Base-by-base conservation (phyloP, 495 filamentous ascomycete genomes). In the Trichoderma asperelloides region DNA sequence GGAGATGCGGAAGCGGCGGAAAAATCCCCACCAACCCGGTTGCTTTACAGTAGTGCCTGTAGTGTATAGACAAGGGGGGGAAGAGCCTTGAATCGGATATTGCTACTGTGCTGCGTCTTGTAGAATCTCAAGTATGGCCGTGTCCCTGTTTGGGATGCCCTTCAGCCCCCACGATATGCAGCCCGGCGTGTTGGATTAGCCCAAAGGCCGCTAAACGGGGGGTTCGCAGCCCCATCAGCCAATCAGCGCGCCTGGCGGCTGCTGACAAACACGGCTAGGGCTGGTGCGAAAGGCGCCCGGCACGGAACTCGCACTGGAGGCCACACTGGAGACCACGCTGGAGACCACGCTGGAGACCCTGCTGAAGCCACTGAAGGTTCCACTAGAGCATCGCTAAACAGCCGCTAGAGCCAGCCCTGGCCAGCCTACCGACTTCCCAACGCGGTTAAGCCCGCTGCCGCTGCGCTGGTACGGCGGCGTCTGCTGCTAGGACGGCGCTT, bases 241-340 rank as follows among this genome's bases (percentile, higher is more conserved):
- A 51, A 11, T 23, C 18, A 21, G 18, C 18, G 18, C 11, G 5
- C 8, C n/a, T 0, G 33, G 33, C 33, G 33, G 33, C 33, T 23
- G 47, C 16, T 51, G 47, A 51, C 55, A 28, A 60, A 60, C 23
- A 27, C 25, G 28, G 23, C 25, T 60, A 21, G n/a, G 25, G 55
- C 27, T 45, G n/a, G 47, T 23, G 11, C 55, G 55, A 60, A 60
- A 60, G 55, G 55, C 55, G 23, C 55, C 27, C 55, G 55, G 55
- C 55, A 60, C 55, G 55, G 55, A 60, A 30, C 16, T 60, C 55
- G 55, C 55, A 28, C 23, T 27, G 23, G 16, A 25, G 3, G 3
- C 23, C 16, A 15, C 55, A 60, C 55, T 15, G 27, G 9, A 37
- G 33, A 37, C 0, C 33, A 4, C 33, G 5, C 33, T 37, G 33